Evolutionary conservation across 441 rosid species (phyloP).

Genomic region (Eutrema salsugineum): DNA sequence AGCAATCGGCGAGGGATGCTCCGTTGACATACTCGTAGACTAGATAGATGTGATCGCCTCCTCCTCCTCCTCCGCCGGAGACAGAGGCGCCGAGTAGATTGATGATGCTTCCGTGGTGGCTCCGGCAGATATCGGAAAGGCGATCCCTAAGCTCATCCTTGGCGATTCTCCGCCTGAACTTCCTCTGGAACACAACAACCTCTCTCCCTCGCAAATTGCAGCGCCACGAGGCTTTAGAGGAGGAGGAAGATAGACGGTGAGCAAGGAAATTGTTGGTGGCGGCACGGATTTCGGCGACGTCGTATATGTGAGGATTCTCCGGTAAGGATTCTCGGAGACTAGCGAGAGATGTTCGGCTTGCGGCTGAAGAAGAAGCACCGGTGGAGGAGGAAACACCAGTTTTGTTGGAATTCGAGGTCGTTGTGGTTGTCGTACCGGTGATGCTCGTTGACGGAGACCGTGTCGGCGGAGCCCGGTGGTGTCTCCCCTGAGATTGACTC

Average conservation of each 20-base stretch:
- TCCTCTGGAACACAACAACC: slow-evolving; percentile 68
- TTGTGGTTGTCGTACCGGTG: background rate
- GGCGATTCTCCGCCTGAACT: slow-evolving; percentile 51
- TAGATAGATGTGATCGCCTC: slow-evolving; percentile 58
- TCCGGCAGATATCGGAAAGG: slow-evolving; percentile 59
- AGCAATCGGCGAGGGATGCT: slow-evolving; percentile 56
- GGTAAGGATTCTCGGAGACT: slow-evolving; percentile 64
- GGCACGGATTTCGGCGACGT: slow-evolving; percentile 67
- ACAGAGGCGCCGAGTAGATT: slow-evolving; percentile 71
- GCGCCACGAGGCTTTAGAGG: slow-evolving; percentile 75
- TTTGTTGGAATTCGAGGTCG: slow-evolving; percentile 26
- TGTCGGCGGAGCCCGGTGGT: background rate
- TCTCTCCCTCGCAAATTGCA: slow-evolving; percentile 57
- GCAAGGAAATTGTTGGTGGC: slow-evolving; percentile 91
- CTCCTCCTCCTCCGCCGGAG: slow-evolving; percentile 24
- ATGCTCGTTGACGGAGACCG: slow-evolving; percentile 6
- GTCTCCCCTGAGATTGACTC: slow-evolving; percentile 17
- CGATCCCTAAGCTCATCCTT: slow-evolving; percentile 41
- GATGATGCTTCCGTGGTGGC: slow-evolving; percentile 62
- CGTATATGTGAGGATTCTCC: slow-evolving; percentile 72
- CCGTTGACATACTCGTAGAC: slow-evolving; percentile 67
- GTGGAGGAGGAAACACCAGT: slow-evolving; percentile 39
- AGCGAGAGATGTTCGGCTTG: slow-evolving; percentile 56
- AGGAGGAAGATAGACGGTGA: slow-evolving; percentile 48
- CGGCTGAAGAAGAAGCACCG: slow-evolving; percentile 31